Evolutionary conservation across 306 rosid species (phyloP), one percentile per base, ranked within the genome.

Genomic region (Dalbergia cochinchinensis): DNA sequence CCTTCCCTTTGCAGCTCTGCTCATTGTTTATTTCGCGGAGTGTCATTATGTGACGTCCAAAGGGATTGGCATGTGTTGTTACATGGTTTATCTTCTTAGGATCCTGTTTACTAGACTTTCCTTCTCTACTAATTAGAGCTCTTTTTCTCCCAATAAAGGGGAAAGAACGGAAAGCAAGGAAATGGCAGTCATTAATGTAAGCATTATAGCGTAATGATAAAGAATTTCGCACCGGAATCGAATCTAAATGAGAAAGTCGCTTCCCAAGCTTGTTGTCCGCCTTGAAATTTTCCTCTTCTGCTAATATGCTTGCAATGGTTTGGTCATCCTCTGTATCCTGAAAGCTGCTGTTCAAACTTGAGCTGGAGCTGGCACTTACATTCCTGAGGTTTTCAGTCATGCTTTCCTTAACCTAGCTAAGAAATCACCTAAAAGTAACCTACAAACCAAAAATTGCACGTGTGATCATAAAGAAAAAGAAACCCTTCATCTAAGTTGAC

Each of bases 311-410:
- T 5, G 99, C 99, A 85, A 95, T 89, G 20, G 97, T 85, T 54
- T 84, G 97, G 33, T 95, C 99, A 87, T 95, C 98, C 88, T 95
- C 98, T 8, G 98, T 91, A 18, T 93, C 97, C 31, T 78, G 94
- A 20, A 85, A 65, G 82, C 93, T 88, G 81, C 97, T 90, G 78
- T 76, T 84, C 83, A 88, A 90, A 82, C 99, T 96, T 19, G 99
- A 95, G 88, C 96, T 95, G 3, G 99, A 95, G 76, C 99, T 92
- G n/a, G 85, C 93, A 86, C 98, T 93, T 74, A 81, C 86, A 83
- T 85, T 88, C 80, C 94, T 87, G 53, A 83, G 83, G 79, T 61
- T 87, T 83, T 86, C 93, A 60, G 80, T 82, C 98, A 96, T 93
- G 44, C 78, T 83, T 57, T 45, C 45, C 84, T 72, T 79, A 70